Percentiles rank a stretch among this genome's conserved stretches.
phyloP scores from a whole-genome alignment of 2,329 filamentous ascomycete species.

The Penicillium olsonii region DNA sequence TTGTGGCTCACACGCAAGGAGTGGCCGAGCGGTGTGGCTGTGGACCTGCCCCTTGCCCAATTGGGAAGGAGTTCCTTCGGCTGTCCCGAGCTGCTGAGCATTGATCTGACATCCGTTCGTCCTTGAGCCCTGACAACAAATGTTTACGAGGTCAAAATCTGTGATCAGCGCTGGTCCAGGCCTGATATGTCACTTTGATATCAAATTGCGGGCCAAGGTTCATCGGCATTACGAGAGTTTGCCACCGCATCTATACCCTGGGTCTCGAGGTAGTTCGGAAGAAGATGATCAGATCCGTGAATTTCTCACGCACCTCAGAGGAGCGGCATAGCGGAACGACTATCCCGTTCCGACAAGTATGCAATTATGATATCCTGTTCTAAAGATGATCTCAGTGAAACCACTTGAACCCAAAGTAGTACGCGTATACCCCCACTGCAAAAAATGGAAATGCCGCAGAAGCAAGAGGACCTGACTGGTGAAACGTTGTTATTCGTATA shows the following conservation, averaged over 20 bases:
- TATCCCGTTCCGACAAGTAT: too few species aligned
- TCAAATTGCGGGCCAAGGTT: background rate
- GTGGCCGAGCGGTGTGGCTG: constrained; percentile 24
- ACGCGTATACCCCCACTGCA: background rate
- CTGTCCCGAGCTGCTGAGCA: background rate
- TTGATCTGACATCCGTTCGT: background rate
- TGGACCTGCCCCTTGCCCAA: constrained; percentile 12
- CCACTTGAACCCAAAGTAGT: constrained; percentile 3
- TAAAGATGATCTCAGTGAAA: too few species aligned
- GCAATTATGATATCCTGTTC: too few species aligned
- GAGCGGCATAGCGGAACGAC: background rate
- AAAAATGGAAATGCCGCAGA: constrained; percentile 3
- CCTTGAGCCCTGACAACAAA: background rate
- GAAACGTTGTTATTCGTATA: constrained; percentile 2
- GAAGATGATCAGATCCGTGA: background rate
- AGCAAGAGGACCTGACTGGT: background rate
- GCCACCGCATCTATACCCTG: background rate
- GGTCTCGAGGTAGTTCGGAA: background rate
- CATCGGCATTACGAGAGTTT: background rate
- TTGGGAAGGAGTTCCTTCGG: constrained; percentile 5
- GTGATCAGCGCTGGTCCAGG: constrained; percentile 1
- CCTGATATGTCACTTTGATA: constrained; percentile 16
- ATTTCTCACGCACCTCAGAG: background rate
- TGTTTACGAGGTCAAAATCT: background rate
- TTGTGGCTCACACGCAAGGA: constrained; percentile 21